Evolutionary conservation across 2,329 filamentous ascomycete genomes (phyloP), one percentile per base, ranked within the genome.

Genomic region (Onygenales sp.): DNA sequence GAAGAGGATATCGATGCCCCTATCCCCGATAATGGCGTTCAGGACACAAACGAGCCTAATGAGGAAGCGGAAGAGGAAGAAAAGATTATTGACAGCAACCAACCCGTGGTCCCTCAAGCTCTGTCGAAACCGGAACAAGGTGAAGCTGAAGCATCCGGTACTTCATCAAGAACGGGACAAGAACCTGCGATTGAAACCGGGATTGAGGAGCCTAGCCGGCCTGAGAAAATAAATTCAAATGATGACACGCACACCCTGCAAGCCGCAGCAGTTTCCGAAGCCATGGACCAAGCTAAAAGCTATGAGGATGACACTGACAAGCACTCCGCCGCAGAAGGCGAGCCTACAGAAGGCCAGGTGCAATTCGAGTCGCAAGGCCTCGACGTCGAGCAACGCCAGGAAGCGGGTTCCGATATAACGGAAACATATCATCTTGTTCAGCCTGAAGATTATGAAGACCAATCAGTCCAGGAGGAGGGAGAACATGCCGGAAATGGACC

Each of bases 1-100:
- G 65, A 65, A 48, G 66, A 69, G 55, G 62, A 66, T 47, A 61
- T 63, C 40, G 65, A 68, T 57, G 62, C 62, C 32, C 59, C 64
- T 2, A 59, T 67, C 13, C 61, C 57, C 27, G 10, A 40, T 34
- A 49, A 10, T 36, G 46, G 17, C 11, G 31, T 49, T 21, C 34
- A 40, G 14, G 49, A 43, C 9, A 50, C 32, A 17, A 17, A 37
- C 21, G 49, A 36, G 33, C 33, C 39, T 9, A 17, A 54, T 39
- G 54, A 63, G 49, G 58, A 45, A 45, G 49, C n/a, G 34, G 43
- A 32, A 32, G 14, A 13, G 21, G 27, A 42, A 13, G 44, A 14
- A 13, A 32, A 11, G 13, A 7, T 40, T 37, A 3, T 39, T 36
- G 42, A 48, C 32, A 13, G 47, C 17, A 33, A 33, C 43, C 11